A percentile compares a stretch with the other conserved stretches of the same genome.
These are phyloP conservation scores for Musa balbisiana DNA, from an alignment of 202 grass and related monocot species.

Conservation along the genomic window DNA sequence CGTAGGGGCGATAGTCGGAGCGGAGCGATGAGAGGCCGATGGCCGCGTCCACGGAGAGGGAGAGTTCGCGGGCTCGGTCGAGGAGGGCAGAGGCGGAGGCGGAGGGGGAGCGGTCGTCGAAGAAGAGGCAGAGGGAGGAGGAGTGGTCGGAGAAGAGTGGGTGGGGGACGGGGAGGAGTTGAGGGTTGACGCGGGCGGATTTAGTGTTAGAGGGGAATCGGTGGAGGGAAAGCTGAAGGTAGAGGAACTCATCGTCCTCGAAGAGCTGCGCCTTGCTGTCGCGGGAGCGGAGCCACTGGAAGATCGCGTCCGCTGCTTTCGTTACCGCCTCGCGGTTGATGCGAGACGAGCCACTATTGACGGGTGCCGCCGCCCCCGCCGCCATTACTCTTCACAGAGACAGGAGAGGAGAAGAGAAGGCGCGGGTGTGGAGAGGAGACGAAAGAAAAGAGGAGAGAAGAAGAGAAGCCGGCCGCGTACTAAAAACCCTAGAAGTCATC, in stretches of 20 bases:
- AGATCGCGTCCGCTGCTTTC: conserved; percentile 39
- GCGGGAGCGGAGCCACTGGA: conserved; percentile 55
- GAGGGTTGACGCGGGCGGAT: conserved; percentile 35
- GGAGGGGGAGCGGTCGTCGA: conserved; percentile 49
- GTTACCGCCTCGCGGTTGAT: conserved; percentile 28
- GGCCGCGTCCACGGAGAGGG: conserved; percentile 45
- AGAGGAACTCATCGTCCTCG: conserved; percentile 63
- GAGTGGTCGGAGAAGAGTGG: conserved; percentile 22
- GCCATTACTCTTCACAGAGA: neutral
- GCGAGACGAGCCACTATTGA: neutral
- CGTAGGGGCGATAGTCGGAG: conserved; percentile 62
- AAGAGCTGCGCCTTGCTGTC: conserved; percentile 42
- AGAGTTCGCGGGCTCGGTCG: conserved; percentile 33
- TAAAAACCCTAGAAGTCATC: too few species aligned
- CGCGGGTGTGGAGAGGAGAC: neutral
- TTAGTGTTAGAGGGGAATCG: conserved; percentile 32
- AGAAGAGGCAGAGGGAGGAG: conserved; percentile 46
- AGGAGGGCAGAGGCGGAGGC: conserved; percentile 31
- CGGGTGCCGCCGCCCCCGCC: too few species aligned
- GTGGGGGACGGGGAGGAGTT: conserved; percentile 52
- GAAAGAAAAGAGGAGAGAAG: conserved; percentile 26
- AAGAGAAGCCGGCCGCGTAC: neutral
- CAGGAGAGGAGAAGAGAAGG: neutral
- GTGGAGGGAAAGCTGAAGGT: conserved; percentile 57
- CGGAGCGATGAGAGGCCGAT: conserved; percentile 57